Conservation (phyloP, 225 moss, liverwort and hornwort genomes). For the Anthoceros angustus region DNA sequence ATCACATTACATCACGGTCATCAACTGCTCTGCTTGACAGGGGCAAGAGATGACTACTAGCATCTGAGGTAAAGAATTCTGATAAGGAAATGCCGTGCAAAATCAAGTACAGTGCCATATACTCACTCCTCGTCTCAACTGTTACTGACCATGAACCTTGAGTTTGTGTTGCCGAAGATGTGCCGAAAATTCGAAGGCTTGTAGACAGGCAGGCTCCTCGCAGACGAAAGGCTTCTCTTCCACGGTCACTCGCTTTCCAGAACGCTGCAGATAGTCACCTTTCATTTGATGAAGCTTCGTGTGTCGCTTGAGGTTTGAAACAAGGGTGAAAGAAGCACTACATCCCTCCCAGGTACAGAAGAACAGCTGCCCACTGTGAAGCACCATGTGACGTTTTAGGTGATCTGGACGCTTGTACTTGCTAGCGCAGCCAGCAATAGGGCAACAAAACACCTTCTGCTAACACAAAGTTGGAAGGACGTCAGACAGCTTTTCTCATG, state of each 20-base stretch:
- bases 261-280: slow-evolving; percentile 2
- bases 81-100: background rate
- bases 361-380: background rate
- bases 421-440: background rate
- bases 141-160: background rate
- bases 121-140: background rate
- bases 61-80: background rate
- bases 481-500: no score
- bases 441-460: background rate
- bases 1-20: background rate
- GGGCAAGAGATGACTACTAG: background rate
- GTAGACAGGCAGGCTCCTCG: background rate
- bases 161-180: background rate
- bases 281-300: slow-evolving; percentile 1
- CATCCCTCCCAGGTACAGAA: slow-evolving; percentile 2
- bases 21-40: background rate
- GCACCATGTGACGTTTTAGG: background rate
- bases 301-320: slow-evolving; percentile 1
- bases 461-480: background rate
- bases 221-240: background rate
- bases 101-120: background rate
- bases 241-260: background rate
- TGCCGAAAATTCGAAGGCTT: background rate
- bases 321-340: slow-evolving; percentile 1
- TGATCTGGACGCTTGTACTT: slow-evolving; percentile 2